phyloP scores from a whole-genome alignment of 768 basidiomycete species.

The Daedalea quercina region DNA sequence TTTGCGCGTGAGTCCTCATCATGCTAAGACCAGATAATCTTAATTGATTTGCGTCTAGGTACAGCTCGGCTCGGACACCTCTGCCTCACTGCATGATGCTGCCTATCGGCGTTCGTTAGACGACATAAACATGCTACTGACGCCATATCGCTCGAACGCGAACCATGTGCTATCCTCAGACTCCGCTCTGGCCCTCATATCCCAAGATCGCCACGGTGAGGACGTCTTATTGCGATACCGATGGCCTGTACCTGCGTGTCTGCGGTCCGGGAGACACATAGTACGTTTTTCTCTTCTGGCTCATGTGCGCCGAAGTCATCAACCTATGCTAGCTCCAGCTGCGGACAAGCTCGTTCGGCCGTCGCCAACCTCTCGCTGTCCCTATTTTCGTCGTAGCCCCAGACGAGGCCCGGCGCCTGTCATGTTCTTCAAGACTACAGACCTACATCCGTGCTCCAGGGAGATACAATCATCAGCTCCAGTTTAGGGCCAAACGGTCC shows the following conservation, averaged over 20 bases:
- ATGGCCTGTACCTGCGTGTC: slow-evolving; percentile 36
- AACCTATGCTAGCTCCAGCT: background rate
- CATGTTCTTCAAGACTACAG: background rate
- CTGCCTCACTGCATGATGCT: slow-evolving; percentile 11
- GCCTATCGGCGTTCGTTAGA: slow-evolving; percentile 7
- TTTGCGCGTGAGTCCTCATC: slow-evolving; percentile 29
- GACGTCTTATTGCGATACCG: slow-evolving; percentile 5
- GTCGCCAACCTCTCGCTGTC: background rate
- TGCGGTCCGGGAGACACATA: slow-evolving; percentile 35
- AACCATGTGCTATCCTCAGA: slow-evolving; percentile 36
- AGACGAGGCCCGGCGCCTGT: background rate
- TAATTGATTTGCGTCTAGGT: slow-evolving; percentile 20
- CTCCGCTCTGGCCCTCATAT: slow-evolving; percentile 29
- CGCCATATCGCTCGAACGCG: slow-evolving; percentile 30
- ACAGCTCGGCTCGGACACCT: slow-evolving; percentile 23
- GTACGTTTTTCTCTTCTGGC: slow-evolving; percentile 22
- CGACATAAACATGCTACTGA: slow-evolving; percentile 35
- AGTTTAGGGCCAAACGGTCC: too few species aligned
- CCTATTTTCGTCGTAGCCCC: background rate
- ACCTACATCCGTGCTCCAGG: background rate
- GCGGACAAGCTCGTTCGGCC: background rate
- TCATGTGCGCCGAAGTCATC: background rate
- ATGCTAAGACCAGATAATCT: too few species aligned
- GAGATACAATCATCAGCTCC: too few species aligned
- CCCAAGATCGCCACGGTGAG: slow-evolving; percentile 34